Percentiles rank a stretch among this genome's conserved stretches.
Conservation (phyloP, 2,329 filamentous ascomycete genomes). For the Fusarium metavorans region DNA sequence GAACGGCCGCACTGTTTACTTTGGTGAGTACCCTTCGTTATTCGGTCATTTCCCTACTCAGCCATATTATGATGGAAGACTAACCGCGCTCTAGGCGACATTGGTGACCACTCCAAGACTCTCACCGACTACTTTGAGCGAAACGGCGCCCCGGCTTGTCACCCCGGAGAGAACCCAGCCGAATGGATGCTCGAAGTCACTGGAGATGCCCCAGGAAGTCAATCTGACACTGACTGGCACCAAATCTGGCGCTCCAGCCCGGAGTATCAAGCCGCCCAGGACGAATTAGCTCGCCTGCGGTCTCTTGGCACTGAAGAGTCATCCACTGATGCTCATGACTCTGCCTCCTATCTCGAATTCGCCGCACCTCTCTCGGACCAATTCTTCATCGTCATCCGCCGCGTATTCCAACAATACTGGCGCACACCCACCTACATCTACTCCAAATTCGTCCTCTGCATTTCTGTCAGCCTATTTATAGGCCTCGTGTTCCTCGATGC, state of each 20-base stretch:
- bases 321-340: background rate
- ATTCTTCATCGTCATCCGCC: constrained; percentile 50
- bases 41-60: background rate
- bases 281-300: constrained; percentile 47
- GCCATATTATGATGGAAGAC: background rate
- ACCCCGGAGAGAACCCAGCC: constrained; percentile 70
- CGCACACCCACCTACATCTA: constrained; percentile 70
- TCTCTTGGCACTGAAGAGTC: background rate
- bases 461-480: constrained; percentile 65
- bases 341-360: constrained; percentile 43
- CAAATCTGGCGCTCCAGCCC: constrained; percentile 51
- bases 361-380: constrained; percentile 47
- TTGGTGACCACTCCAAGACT: constrained; percentile 66
- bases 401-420: constrained; percentile 50
- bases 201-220: constrained; percentile 61
- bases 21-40: constrained; percentile 41
- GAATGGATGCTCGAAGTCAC: constrained; percentile 72
- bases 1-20: constrained; percentile 73
- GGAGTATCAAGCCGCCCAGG: constrained; percentile 47
- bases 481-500: constrained; percentile 76
- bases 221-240: constrained; percentile 53
- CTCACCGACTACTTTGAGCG: constrained; percentile 71
- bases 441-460: constrained; percentile 57
- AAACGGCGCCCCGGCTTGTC: constrained; percentile 68
- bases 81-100: constrained; percentile 57